Base-by-base conservation (phyloP, 768 basidiomycete genomes). In the Tylopilus balloui region DNA sequence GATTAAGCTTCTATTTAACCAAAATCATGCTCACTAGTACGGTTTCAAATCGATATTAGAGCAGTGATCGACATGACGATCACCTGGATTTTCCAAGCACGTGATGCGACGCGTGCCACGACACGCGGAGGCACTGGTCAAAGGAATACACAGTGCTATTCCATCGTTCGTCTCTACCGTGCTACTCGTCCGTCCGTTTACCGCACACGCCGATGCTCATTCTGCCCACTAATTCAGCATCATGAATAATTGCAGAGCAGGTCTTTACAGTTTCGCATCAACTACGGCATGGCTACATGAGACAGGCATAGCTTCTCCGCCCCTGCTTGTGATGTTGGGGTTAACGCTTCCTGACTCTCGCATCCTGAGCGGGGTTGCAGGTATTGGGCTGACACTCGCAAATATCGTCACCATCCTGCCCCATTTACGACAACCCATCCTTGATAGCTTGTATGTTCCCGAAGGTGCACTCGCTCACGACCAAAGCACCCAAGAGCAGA, bases 291-390 rank as follows among this genome's bases (percentile, higher is more conserved):
- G 62, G 62, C 48, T 63, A 20, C 53, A 47, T 46, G 40, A 51
- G 50, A 52, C 23, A 19, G 62, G 62, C 45, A 32, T 53, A 9
- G 62, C 62, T 15, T 65, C 63, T 13, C 60, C 62, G 9, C 63
- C 62, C 21, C 25, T 41, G 31, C 58, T 65, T 15, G 60, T 63
- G 11, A 23, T 48, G 39, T 40, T 65, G 14, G 58, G 62, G 3
- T 43, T 63, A 32, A 55, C 51, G 39, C 62, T 65, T 38, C 62
- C 62, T 5, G 52, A 63, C 45, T 65, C 62, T 24, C 62, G 62
- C 48, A 60, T 65, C 41, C 21, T 63, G 21, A 47, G 25, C 11
- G 62, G 62, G 15, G 42, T 63, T 11, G 63, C 62, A 27, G 44
- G 57, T 36, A 57, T 65, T 25, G 62, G 62, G 6, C 37, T 63